A percentile compares a stretch with the other conserved stretches of the same genome.
phyloP scores from a whole-genome alignment of 225 moss, liverwort and hornwort genomes.

The Physcomitrellopsis africana region DNA sequence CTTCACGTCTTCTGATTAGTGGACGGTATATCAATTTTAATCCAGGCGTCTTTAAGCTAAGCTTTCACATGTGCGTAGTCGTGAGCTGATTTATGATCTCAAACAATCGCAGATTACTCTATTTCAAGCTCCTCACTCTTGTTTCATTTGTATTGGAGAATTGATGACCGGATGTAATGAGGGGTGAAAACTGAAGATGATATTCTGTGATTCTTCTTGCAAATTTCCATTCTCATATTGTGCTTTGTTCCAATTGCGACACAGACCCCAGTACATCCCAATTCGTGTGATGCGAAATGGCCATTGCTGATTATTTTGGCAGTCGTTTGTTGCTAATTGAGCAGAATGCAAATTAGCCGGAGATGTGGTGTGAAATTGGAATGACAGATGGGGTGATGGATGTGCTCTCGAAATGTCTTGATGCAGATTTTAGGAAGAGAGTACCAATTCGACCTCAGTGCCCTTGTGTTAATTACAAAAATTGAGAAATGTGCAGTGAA shows the following conservation, averaged over 20 bases:
- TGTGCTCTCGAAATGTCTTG: neutral
- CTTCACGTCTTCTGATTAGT: neutral
- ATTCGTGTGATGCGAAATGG: constrained; percentile 1
- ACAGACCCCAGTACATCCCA: neutral
- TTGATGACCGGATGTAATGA: neutral
- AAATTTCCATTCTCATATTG: neutral
- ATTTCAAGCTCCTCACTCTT: neutral
- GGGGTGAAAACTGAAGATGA: neutral
- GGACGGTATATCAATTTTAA: neutral
- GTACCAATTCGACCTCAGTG: neutral
- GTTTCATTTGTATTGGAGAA: neutral
- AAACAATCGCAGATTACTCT: neutral
- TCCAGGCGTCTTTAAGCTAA: neutral
- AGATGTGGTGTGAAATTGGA: neutral
- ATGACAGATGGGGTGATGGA: neutral
- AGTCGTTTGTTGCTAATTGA: constrained; percentile 1
- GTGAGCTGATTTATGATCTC: neutral
- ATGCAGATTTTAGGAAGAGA: neutral
- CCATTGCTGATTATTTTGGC: neutral
- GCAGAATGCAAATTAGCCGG: neutral
- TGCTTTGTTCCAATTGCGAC: neutral
- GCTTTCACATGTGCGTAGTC: neutral
- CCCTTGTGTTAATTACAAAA: neutral
- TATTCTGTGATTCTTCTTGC: neutral
- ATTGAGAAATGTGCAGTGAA: neutral